Base-by-base conservation (phyloP, 805 yeast genomes). In the Blastobotrys terrestris region DNA sequence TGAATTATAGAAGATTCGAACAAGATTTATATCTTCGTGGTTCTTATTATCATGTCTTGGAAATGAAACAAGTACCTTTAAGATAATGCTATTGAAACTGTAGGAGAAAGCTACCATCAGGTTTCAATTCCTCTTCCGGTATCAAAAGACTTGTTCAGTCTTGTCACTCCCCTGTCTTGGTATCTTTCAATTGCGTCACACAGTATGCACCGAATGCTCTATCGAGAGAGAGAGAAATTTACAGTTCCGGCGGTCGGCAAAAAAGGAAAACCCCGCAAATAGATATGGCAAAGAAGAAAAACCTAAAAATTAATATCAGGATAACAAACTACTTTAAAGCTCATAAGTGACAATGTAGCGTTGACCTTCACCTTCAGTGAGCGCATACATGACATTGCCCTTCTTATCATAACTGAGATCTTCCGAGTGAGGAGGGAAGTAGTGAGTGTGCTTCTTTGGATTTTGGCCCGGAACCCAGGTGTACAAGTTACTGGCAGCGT, bases 341-440 rank as follows among this genome's bases (percentile, higher is more conserved):
- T 44, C 21, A n/a, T 44, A 44, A 14, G 46, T 44, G 15, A 44
- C 11, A 20, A 44, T 19, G 15, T 44, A 44, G 6, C 46, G 46
- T 3, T 21, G 31, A 20, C 21, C 21, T 13, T 15, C 46, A 13
- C 16, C 35, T 31, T 44, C 46, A 3, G 46, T 44, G 15, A 44
- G 18, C 15, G 35, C 21, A 44, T 44, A 44, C 31, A 44, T 20
- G 16, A 15, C 15, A 15, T 44, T 44, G 3, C 22, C 46, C 6
- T 15, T 6, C 18, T 15, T 15, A n/a, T 44, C 16, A n/a, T 44
- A 44, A n/a, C 31, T 18, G 6, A 44, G 35, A 44, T 44, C 46
- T 19, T 44, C 46, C 14, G 46, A 19, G 35, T 15, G 14, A 19
- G 22, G 31, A 6, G 46, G 46, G 22, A 44, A 15, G 14, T 5